These are phyloP conservation scores for Coemansia biformis DNA, from an alignment of 192 early-diverging fungal genomes.

Conservation along the genomic window DNA sequence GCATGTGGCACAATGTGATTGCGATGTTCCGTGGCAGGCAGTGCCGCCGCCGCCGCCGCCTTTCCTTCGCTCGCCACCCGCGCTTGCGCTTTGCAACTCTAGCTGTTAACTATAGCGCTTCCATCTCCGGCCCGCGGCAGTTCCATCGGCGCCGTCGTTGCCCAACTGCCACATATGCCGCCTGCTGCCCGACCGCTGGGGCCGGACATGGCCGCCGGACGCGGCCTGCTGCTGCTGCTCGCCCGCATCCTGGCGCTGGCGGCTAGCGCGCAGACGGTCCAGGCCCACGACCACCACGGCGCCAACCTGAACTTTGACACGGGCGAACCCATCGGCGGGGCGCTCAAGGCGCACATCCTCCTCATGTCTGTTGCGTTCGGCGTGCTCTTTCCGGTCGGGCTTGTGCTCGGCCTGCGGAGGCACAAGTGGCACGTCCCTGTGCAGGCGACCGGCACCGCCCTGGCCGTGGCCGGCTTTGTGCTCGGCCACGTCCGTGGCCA, in stretches of 20 bases:
- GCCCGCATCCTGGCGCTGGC: background rate
- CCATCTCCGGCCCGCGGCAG: too few species aligned
- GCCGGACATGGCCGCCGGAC: too few species aligned
- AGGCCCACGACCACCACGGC: constrained; percentile 43
- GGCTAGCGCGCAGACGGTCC: background rate
- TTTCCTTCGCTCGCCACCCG: too few species aligned
- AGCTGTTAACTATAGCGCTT: too few species aligned
- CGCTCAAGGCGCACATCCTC: constrained; percentile 41
- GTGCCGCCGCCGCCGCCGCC: too few species aligned
- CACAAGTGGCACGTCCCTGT: constrained; percentile 61
- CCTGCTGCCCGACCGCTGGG: too few species aligned
- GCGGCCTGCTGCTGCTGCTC: too few species aligned
- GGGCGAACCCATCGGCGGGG: constrained; percentile 43
- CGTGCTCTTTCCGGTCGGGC: constrained; percentile 48
- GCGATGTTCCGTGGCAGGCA: too few species aligned
- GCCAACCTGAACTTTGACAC: constrained; percentile 48
- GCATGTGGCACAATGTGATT: too few species aligned
- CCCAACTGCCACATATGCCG: too few species aligned
- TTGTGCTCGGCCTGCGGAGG: constrained; percentile 56
- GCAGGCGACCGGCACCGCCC: constrained; percentile 46
- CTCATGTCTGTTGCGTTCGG: constrained; percentile 48
- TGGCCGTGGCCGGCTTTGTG: constrained; percentile 54
- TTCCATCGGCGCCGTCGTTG: too few species aligned
- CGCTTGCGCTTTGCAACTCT: too few species aligned
- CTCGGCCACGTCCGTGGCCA: constrained; percentile 61